phyloP scores from a whole-genome alignment of 2,329 filamentous ascomycete genomes.

The Calonectria honghensis region DNA sequence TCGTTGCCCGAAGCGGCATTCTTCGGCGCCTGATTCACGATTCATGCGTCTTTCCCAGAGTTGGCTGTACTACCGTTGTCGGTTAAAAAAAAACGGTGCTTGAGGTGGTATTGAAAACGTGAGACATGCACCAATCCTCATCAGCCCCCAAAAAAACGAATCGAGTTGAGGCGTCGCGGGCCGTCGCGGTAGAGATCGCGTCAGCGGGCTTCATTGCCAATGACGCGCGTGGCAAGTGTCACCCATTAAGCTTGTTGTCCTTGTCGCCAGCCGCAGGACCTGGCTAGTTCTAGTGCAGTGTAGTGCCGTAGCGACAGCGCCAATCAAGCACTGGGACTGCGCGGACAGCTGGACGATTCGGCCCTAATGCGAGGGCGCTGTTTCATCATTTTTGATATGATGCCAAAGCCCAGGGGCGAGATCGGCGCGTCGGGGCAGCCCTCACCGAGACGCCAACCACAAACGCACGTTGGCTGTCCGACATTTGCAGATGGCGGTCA shows the following conservation, averaged over 20 bases:
- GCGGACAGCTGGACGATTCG: not conserved
- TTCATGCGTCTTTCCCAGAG: not conserved
- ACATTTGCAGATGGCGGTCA: slow-evolving; percentile 34
- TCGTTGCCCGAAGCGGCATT: slow-evolving; percentile 4
- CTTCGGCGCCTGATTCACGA: not conserved
- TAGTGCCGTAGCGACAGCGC: not conserved
- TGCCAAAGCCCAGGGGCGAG: not conserved
- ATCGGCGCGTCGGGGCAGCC: not conserved
- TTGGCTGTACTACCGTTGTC: not conserved
- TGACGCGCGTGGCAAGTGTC: not conserved
- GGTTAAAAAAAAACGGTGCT: not conserved
- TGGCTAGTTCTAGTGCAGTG: not conserved
- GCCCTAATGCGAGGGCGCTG: slow-evolving; percentile 1
- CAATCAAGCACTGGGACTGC: not conserved
- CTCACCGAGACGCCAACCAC: not conserved
- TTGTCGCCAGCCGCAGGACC: not conserved
- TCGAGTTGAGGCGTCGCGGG: not conserved
- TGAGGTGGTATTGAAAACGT: not conserved
- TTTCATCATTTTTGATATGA: slow-evolving; percentile 2
- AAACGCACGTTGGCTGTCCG: slow-evolving; percentile 27
- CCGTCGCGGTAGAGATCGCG: slow-evolving; percentile 1
- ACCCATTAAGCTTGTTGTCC: not conserved
- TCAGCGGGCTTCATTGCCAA: not conserved
- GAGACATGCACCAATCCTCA: not conserved
- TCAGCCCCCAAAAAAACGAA: not conserved